phyloP scores from a whole-genome alignment of 2,329 filamentous ascomycete genomes.

The Fusarium miscanthi region DNA sequence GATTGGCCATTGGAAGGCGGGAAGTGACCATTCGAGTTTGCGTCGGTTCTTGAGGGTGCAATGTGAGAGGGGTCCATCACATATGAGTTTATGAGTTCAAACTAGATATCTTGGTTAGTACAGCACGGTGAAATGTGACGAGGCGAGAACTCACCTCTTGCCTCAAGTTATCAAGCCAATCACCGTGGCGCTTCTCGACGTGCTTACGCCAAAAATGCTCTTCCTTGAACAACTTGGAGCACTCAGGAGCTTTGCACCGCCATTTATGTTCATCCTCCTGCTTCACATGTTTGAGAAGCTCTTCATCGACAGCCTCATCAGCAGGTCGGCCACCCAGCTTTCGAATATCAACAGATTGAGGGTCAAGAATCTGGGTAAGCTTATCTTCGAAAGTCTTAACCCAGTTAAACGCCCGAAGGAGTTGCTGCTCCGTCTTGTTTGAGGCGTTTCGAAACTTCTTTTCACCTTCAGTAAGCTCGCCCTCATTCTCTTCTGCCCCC shows the following conservation, averaged over 20 bases:
- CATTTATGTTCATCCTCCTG: constrained; percentile 98
- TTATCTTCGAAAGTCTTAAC: constrained; percentile 99
- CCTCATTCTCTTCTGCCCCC: constrained; percentile 71
- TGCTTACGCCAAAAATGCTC: constrained; percentile 98
- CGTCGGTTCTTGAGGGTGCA: constrained; percentile 90
- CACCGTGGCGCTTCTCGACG: constrained; percentile 91
- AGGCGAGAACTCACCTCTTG: constrained; percentile 76
- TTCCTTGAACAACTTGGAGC: constrained; percentile 96
- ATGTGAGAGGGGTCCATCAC: constrained; percentile 95
- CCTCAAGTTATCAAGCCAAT: constrained; percentile 84
- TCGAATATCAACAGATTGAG: constrained; percentile 84
- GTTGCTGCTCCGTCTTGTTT: constrained; percentile 87
- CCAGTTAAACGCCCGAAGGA: constrained; percentile 97
- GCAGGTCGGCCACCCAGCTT: constrained; percentile 90
- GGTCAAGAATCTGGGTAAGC: constrained; percentile 90
- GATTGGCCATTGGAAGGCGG: constrained; percentile 81
- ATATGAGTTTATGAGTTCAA: constrained; percentile 92
- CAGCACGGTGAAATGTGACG: neutral
- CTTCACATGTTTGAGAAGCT: constrained; percentile 88
- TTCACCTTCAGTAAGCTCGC: constrained; percentile 62
- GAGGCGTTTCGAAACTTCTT: constrained; percentile 77
- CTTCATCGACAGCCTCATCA: constrained; percentile 88
- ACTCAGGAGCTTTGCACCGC: constrained; percentile 95
- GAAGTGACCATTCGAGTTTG: constrained; percentile 96
- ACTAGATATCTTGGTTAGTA: constrained; percentile 59